These are phyloP conservation scores for Aspergillus flavus DNA, from an alignment of 2,329 filamentous ascomycete genomes.

Conservation along the genomic window DNA sequence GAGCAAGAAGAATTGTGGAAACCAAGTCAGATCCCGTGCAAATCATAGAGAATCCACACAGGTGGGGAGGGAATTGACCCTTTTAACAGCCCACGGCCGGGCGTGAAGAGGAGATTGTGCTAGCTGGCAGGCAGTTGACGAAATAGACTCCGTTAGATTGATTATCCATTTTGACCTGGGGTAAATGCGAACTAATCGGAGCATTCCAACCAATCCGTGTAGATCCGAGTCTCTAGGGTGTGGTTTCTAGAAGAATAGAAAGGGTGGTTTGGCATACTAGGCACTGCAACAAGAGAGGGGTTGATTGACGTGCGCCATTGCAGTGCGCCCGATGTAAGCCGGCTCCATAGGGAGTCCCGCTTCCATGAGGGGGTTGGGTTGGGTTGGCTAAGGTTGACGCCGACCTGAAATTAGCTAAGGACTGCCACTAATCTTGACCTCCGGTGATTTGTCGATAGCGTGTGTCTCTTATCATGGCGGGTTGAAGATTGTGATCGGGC, in stretches of 20 bases:
- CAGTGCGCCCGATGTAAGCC: slow-evolving; percentile 20
- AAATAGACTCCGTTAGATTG: slow-evolving; percentile 17
- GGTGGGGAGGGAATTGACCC: slow-evolving; percentile 15
- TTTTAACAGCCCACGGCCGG: slow-evolving; percentile 19
- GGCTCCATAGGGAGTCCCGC: slow-evolving; percentile 16
- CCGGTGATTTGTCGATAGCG: slow-evolving; percentile 19
- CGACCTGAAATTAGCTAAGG: slow-evolving; percentile 14
- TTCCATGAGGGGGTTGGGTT: slow-evolving; percentile 15
- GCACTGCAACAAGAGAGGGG: slow-evolving; percentile 18
- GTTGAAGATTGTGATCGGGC: slow-evolving; percentile 13
- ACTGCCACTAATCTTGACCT: slow-evolving; percentile 7
- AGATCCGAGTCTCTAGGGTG: slow-evolving; percentile 19
- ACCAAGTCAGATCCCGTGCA: slow-evolving; percentile 12
- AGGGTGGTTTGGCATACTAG: slow-evolving; percentile 13
- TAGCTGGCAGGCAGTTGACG: slow-evolving; percentile 19
- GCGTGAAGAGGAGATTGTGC: slow-evolving; percentile 17
- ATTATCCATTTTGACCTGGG: slow-evolving; percentile 30
- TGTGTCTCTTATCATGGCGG: slow-evolving; percentile 15
- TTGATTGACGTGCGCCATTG: slow-evolving; percentile 20
- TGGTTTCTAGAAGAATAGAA: slow-evolving; percentile 23
- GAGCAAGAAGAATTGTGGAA: slow-evolving; percentile 4
- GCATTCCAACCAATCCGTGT: slow-evolving; percentile 17
- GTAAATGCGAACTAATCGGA: slow-evolving; percentile 24
- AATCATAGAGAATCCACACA: slow-evolving; percentile 9
- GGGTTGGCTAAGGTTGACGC: slow-evolving; percentile 16